Evolutionary conservation across 805 yeast genomes (phyloP), one percentile per base, ranked within the genome.

Genomic region (Phaffomyces opuntiae): DNA sequence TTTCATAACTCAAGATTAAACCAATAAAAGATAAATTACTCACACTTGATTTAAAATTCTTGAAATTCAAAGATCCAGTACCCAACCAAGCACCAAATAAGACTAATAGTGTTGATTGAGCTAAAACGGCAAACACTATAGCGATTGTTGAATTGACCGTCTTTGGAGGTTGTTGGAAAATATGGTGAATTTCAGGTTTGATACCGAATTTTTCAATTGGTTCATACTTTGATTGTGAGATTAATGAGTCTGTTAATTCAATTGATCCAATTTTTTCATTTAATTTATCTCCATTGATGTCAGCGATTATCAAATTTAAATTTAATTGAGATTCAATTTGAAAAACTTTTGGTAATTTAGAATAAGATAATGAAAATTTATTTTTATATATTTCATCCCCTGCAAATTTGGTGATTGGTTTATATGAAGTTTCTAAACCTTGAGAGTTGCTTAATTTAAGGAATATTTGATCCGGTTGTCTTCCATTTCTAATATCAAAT

Each of bases 131-230:
- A 43, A 59, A 59, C 0, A 37, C 34, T 14, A 55, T 4, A 1
- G 63, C 57, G 35, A 58, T 48, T 3, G 31, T 14, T 2, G 55
- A 7, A 39, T 49, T 48, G 7, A 57, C 62, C 1, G 52, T 49
- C 45, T 51, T 50, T 45, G 59, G 55, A 9, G 60, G 39, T 16
- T 43, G 26, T 24, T 53, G 46, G 51, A 59, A 59, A 31, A 59
- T 50, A 46, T 59, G 62, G 38, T 53, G 55, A 42, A 59, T 59
- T 45, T 59, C 63, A 12, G 56, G 55, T 45, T 54, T 50, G 14
- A 50, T 38, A 9, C 49, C 56, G 36, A 53, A 57, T 46, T 50
- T 56, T 35, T 49, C 48, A 9, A 55, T 41, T 35, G 51, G 53
- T 7, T 33, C 29, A 39, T 52, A 49, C 4, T 40, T 33, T 7